These are phyloP conservation scores for Arabis alpina DNA, from an alignment of 345 rosid species.

Conservation along the genomic window DNA sequence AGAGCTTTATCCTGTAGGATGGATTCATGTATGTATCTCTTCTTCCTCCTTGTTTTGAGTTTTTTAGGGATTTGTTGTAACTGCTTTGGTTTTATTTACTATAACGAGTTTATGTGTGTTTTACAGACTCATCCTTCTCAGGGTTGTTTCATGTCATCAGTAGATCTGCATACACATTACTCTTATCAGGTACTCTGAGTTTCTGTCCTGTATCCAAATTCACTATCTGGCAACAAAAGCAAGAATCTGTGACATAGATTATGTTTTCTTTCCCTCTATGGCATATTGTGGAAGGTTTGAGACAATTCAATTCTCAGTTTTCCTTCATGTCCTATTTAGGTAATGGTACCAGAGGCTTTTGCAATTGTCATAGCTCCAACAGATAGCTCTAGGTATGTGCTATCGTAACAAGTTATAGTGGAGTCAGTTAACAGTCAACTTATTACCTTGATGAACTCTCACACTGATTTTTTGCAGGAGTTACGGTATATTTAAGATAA, in stretches of 20 bases:
- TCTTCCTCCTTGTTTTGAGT: conserved; percentile 23
- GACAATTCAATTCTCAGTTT: background rate
- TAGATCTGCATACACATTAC: conserved; percentile 92
- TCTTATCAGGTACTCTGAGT: conserved; percentile 38
- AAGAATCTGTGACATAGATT: background rate
- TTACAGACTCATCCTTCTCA: conserved; percentile 96
- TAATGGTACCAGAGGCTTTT: conserved; percentile 90
- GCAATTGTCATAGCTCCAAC: conserved; percentile 95
- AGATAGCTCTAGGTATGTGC: conserved; percentile 65
- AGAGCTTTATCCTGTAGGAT: conserved; percentile 79
- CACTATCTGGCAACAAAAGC: conserved; percentile 8
- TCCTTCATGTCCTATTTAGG: conserved; percentile 46
- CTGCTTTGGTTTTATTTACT: conserved; percentile 4
- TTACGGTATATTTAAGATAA: conserved; percentile 70
- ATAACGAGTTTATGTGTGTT: conserved; percentile 17
- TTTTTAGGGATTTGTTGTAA: conserved; percentile 1
- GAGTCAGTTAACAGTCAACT: background rate
- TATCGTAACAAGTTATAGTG: background rate
- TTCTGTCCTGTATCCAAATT: conserved; percentile 1
- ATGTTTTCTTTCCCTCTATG: background rate
- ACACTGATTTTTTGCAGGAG: conserved; percentile 48
- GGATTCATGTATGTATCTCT: conserved; percentile 72
- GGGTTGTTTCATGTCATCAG: conserved; percentile 89
- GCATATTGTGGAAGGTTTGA: conserved; percentile 1
- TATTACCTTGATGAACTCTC: background rate